Percentiles rank a stretch among this genome's conserved stretches.
Evolutionary conservation across 257 asterid genomes (phyloP).

Genomic region (Ilex asprella): DNA sequence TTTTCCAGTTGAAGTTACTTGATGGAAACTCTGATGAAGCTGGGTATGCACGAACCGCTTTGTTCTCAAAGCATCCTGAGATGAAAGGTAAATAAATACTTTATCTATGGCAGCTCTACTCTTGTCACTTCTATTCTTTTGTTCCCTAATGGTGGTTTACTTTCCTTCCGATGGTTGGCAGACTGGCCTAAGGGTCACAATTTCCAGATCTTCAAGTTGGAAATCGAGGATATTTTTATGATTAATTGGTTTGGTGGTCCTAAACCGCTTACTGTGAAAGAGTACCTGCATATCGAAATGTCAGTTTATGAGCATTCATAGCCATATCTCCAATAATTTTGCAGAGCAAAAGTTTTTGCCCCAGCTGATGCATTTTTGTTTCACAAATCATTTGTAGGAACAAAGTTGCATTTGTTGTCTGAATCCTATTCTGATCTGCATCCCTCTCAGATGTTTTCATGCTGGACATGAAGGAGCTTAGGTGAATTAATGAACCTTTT

Average conservation of each 20-base stretch:
- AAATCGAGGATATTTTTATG: slow-evolving; percentile 65
- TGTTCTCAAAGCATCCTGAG: slow-evolving; percentile 72
- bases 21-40: slow-evolving; percentile 49
- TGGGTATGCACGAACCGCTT: slow-evolving; percentile 50
- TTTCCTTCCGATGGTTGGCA: slow-evolving; percentile 24
- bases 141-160: not conserved
- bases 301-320: slow-evolving; percentile 25
- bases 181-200: slow-evolving; percentile 85
- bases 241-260: slow-evolving; percentile 91
- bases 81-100: slow-evolving; percentile 49
- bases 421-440: too few species aligned
- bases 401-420: too few species aligned
- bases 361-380: not conserved
- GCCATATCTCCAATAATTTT: not conserved
- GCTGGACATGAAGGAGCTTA: too few species aligned
- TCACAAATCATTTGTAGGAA: not conserved
- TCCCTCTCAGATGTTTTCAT: too few species aligned
- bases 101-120: not conserved
- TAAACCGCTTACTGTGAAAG: slow-evolving; percentile 82
- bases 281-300: slow-evolving; percentile 50
- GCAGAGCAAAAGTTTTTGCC: not conserved
- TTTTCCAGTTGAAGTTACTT: slow-evolving; percentile 49
- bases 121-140: not conserved
- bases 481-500: too few species aligned
- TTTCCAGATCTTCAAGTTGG: slow-evolving; percentile 64